A percentile compares a stretch with the other conserved stretches of the same genome.
Evolutionary conservation across 192 early-diverging fungal species (phyloP).

Genomic region (Coemansia sp.): DNA sequence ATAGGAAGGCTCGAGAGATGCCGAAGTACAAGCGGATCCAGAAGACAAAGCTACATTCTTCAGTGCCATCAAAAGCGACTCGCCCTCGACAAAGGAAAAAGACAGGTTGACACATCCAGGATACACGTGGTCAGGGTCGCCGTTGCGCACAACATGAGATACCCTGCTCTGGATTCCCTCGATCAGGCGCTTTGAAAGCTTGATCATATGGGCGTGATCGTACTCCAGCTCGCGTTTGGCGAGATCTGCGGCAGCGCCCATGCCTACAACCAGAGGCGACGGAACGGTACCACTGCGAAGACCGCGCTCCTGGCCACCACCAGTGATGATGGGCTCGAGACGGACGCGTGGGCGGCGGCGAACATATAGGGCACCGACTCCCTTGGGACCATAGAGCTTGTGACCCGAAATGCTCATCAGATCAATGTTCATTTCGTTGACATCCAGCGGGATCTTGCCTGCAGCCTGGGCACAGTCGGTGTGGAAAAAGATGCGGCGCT

Average conservation of each 20-base stretch:
- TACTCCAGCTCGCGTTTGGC: slow-evolving; percentile 81
- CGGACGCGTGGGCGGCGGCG: slow-evolving; percentile 91
- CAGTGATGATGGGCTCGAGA: slow-evolving; percentile 85
- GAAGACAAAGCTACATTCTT: slow-evolving; percentile 97
- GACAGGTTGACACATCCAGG: slow-evolving; percentile 95
- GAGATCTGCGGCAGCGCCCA: slow-evolving; percentile 86
- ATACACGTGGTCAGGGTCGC: slow-evolving; percentile 76
- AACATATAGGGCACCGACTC: slow-evolving; percentile 91
- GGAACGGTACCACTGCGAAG: slow-evolving; percentile 94
- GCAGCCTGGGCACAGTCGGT: slow-evolving; percentile 96
- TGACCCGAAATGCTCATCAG: slow-evolving; percentile 96
- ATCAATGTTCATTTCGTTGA: slow-evolving; percentile 91
- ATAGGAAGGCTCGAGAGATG: slow-evolving; percentile 93
- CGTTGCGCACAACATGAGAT: slow-evolving; percentile 85
- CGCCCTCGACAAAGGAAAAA: slow-evolving; percentile 96
- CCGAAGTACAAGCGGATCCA: slow-evolving; percentile 94
- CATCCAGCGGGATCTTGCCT: slow-evolving; percentile 93
- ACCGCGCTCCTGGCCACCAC: slow-evolving; percentile 96
- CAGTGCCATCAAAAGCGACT: slow-evolving; percentile 95
- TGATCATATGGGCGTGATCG: slow-evolving; percentile 72
- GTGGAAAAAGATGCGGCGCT: slow-evolving; percentile 92
- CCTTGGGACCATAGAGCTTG: slow-evolving; percentile 98
- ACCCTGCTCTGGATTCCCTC: slow-evolving; percentile 78
- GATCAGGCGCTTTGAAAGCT: slow-evolving; percentile 77
- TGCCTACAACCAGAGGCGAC: slow-evolving; percentile 83